A percentile compares a stretch with the other conserved stretches of the same genome.
Conservation (phyloP, 768 basidiomycete genomes). For the Rubroboletus satanas region DNA sequence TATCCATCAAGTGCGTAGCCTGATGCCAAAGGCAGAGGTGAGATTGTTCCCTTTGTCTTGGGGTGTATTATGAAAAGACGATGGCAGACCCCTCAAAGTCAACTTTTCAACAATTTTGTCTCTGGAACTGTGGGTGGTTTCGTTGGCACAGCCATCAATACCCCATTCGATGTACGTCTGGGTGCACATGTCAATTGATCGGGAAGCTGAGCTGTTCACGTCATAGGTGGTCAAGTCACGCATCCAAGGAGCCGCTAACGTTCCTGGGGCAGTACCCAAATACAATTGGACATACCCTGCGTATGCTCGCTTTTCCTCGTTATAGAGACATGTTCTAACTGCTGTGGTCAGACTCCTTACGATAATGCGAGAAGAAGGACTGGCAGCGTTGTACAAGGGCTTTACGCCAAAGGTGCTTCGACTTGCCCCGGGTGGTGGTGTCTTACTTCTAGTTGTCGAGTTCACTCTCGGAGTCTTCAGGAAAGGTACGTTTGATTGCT, state of each 20-base stretch:
- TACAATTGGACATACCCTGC: conserved; percentile 97
- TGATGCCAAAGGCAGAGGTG: conserved; percentile 86
- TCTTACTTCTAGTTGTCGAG: conserved; percentile 90
- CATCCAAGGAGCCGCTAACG: conserved; percentile 71
- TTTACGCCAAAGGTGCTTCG: conserved; percentile 94
- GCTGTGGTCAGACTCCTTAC: conserved; percentile 47
- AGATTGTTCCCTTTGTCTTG: conserved; percentile 12
- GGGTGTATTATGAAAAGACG: background rate
- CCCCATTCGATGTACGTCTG: conserved; percentile 60
- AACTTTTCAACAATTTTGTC: conserved; percentile 87
- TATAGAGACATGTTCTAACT: background rate
- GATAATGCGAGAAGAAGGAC: conserved; percentile 84
- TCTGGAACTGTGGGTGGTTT: conserved; percentile 90
- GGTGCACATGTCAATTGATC: background rate
- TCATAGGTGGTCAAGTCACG: conserved; percentile 90
- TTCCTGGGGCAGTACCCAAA: conserved; percentile 72
- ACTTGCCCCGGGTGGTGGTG: conserved; percentile 93
- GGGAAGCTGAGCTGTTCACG: background rate
- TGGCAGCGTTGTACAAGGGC: conserved; percentile 86
- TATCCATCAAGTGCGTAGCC: conserved; percentile 77
- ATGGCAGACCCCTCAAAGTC: conserved; percentile 55
- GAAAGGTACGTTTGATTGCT: conserved; percentile 42
- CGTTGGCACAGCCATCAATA: conserved; percentile 86
- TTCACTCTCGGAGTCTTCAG: conserved; percentile 77
- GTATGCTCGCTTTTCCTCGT: conserved; percentile 22